phyloP scores from a whole-genome alignment of 768 basidiomycete species.

The Podaxis sp. region DNA sequence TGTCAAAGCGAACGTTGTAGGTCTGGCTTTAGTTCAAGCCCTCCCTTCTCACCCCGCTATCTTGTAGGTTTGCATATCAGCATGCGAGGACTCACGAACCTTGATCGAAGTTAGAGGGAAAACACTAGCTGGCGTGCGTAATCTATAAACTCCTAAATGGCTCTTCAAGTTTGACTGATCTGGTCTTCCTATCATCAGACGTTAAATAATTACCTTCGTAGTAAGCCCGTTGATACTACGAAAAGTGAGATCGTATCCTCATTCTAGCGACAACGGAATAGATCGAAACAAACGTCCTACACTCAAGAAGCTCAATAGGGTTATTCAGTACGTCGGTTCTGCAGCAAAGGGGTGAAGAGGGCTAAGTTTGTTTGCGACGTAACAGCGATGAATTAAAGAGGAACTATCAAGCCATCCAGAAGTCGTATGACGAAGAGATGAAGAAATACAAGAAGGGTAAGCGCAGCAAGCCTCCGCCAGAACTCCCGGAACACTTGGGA shows the following conservation, averaged over 20 bases:
- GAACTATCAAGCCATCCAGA: background rate
- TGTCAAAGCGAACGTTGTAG: constrained; percentile 9
- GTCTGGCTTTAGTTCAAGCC: background rate
- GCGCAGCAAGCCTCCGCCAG: background rate
- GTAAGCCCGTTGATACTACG: background rate
- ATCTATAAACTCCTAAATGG: background rate
- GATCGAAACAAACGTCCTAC: background rate
- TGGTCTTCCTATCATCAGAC: background rate
- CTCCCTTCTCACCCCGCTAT: background rate
- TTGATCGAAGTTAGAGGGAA: background rate
- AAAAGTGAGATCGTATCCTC: background rate
- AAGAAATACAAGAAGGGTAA: background rate
- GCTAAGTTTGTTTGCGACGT: background rate
- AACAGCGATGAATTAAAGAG: background rate
- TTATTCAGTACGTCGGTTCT: background rate
- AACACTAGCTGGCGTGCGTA: background rate
- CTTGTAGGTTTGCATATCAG: constrained; percentile 17
- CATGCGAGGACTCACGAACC: constrained; percentile 15
- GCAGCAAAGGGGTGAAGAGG: background rate
- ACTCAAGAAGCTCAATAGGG: background rate
- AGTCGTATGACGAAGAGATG: background rate
- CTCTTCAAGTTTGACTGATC: background rate
- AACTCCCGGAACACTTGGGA: background rate
- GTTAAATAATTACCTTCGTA: background rate
- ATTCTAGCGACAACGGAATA: background rate